phyloP scores from a whole-genome alignment of 148 eudicot species.

The Limonium bicolor region DNA sequence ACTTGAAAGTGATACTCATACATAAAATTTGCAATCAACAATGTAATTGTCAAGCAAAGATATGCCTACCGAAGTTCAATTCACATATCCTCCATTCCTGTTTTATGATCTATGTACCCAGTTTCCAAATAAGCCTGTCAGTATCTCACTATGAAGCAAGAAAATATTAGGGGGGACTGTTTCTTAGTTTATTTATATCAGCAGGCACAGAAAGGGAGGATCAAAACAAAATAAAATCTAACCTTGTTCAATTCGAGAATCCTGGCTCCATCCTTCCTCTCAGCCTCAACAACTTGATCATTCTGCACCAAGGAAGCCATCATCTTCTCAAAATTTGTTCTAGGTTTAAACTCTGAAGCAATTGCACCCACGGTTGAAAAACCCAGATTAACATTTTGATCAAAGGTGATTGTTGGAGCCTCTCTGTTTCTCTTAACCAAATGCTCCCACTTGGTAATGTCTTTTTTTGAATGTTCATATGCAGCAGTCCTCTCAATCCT shows the following conservation, averaged over 20 bases:
- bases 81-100: too few species aligned
- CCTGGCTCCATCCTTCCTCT: conserved; percentile 72
- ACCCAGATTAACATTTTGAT: conserved; percentile 30
- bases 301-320: conserved; percentile 53
- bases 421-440: conserved; percentile 74
- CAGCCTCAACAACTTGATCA: conserved; percentile 63
- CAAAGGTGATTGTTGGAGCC: conserved; percentile 65
- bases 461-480: conserved; percentile 43
- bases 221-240: too few species aligned
- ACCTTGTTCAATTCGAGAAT: conserved; percentile 92
- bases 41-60: too few species aligned
- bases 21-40: too few species aligned
- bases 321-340: conserved; percentile 70
- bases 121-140: too few species aligned
- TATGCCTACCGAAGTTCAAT: too few species aligned
- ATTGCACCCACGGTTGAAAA: conserved; percentile 85
- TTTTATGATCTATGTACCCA: too few species aligned
- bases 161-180: too few species aligned
- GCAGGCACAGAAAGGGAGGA: too few species aligned
- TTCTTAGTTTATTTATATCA: too few species aligned
- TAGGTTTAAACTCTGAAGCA: conserved; percentile 87
- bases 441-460: conserved; percentile 58
- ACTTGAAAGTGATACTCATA: too few species aligned
- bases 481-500: conserved; percentile 56
- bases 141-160: too few species aligned